Evolutionary conservation across 2,329 filamentous ascomycete genomes (phyloP).

Genomic region (Chaetothyriales sp.): DNA sequence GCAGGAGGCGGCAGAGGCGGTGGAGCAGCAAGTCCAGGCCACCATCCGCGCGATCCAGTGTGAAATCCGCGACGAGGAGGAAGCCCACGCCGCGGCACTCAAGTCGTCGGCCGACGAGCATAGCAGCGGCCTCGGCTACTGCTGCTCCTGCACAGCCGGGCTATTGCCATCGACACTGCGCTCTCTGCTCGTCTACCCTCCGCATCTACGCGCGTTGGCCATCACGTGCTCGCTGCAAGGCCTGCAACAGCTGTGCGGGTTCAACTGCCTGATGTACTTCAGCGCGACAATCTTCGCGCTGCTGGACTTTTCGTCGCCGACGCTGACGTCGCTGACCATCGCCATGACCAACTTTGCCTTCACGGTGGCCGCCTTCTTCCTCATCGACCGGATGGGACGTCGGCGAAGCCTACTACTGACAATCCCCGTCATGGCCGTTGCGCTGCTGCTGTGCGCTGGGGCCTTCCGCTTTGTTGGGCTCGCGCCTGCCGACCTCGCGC

Average conservation of each 20-base stretch:
- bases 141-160: no score
- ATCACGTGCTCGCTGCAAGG: conserved; percentile 82
- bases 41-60: conserved; percentile 57
- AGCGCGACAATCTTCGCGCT: conserved; percentile 68
- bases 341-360: conserved; percentile 74
- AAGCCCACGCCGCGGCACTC: conserved; percentile 22
- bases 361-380: conserved; percentile 57
- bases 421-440: conserved; percentile 68
- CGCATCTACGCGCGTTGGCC: conserved; percentile 50
- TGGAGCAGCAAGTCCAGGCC: conserved; percentile 37
- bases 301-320: conserved; percentile 65
- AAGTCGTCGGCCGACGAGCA: neutral
- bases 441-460: conserved; percentile 55
- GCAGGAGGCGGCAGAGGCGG: no score
- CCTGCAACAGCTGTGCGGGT: conserved; percentile 77
- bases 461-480: conserved; percentile 56
- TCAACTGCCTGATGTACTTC: conserved; percentile 90
- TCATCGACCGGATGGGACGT: conserved; percentile 69
- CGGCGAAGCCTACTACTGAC: conserved; percentile 69
- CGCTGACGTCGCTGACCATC: conserved; percentile 64
- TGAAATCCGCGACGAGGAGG: conserved; percentile 59
- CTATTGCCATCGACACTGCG: conserved; percentile 26
- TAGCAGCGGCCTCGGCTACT: neutral
- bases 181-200: conserved; percentile 16
- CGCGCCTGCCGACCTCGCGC: conserved; percentile 16